A percentile compares a stretch with the other conserved stretches of the same genome.
These are phyloP conservation scores for Cetraspora pellucida DNA, from an alignment of 192 early-diverging fungal species.

Conservation along the genomic window DNA sequence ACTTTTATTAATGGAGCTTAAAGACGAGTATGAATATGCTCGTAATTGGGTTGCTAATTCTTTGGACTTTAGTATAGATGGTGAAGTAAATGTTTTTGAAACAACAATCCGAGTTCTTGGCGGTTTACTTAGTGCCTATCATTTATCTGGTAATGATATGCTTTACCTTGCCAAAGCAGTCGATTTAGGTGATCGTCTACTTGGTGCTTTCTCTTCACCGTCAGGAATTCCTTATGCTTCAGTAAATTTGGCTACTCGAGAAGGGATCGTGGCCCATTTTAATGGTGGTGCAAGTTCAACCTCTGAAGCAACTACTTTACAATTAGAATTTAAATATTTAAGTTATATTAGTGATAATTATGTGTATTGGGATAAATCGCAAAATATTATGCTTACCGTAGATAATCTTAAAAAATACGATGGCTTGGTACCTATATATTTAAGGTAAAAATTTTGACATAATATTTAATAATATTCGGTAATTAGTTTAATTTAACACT, in stretches of 20 bases:
- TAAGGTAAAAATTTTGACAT: conserved; percentile 43
- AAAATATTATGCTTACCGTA: conserved; percentile 62
- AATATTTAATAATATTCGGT: neutral
- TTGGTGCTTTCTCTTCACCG: conserved; percentile 68
- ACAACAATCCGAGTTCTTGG: conserved; percentile 86
- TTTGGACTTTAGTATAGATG: conserved; percentile 69
- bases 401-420: conserved; percentile 55
- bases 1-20: conserved; percentile 74
- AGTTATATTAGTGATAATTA: conserved; percentile 72
- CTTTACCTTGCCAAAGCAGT: conserved; percentile 70
- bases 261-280: conserved; percentile 54
- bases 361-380: conserved; percentile 73
- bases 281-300: conserved; percentile 58
- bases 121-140: conserved; percentile 79
- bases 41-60: conserved; percentile 60
- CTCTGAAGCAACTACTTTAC: conserved; percentile 82
- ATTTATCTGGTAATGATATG: conserved; percentile 68
- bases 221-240: conserved; percentile 68
- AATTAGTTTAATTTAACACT: neutral
- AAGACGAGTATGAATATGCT: conserved; percentile 72
- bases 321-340: conserved; percentile 87
- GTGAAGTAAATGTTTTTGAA: conserved; percentile 79
- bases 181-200: conserved; percentile 74
- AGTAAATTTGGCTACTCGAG: conserved; percentile 54
- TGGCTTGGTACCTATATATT: conserved; percentile 79